Base-by-base conservation (phyloP, 768 basidiomycete species). In the Crucibulum laeve region DNA sequence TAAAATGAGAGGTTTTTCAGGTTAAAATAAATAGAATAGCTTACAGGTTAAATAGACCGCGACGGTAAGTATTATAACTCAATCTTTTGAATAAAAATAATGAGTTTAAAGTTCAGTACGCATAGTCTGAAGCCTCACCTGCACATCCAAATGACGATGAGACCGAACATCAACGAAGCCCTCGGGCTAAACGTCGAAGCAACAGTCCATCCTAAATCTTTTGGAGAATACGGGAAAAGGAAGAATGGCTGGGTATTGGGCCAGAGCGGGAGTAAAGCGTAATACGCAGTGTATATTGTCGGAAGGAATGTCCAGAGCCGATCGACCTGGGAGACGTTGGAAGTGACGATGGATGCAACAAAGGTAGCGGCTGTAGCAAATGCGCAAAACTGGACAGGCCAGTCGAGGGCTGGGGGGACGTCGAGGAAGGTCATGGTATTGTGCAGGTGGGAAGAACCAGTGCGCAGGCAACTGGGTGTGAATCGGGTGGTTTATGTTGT, bases 261-360 rank as follows among this genome's bases (percentile, higher is more conserved):
- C 55, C 73, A 70, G 5, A 85, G 63, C 1, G 90, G 92, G 2
- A 87, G 62, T 22, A 96, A 67, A 1, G 92, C 85, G 57, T 80
- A 91, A 57, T 90, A 90, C 1, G 82, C 80, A 0, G 84, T 79
- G 63, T 94, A 95, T 15, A 94, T 71, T 5, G 84, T 74, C 0
- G 94, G 93, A 25, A 89, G 53, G 60, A 92, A 80, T 0, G 87
- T 80, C 82, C 82, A 84, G 21, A 91, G 57, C 22, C 89, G 79
- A 65, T 97, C 91, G 19, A 94, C 91, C 58, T 92, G 89, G 1
- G 86, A 89, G 38, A 87, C 84, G 53, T 94, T 93, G 32, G 76
- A 73, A 0, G 87, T 91, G 26, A 87, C 36, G 18, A 90, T 39
- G 5, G 86, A 87, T 4, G 74, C 57, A 5, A 87, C 49, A 53